phyloP scores from a whole-genome alignment of 176 grass and related monocot species.

The Carex cristatella region DNA sequence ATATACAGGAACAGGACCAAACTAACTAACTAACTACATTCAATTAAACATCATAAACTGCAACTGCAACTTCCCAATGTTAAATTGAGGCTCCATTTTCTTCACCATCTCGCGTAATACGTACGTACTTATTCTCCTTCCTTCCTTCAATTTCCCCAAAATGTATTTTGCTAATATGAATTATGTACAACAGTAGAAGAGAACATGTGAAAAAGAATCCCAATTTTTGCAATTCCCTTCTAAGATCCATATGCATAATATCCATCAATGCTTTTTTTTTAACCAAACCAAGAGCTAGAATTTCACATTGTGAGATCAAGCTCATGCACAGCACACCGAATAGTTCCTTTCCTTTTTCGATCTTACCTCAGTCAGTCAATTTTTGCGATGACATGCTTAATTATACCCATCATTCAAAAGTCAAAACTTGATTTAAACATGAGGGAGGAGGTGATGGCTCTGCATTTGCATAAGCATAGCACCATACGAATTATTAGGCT shows the following conservation, averaged over 20 bases:
- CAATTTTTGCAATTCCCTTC: constrained; percentile 1
- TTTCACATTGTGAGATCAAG: background rate
- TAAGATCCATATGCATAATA: constrained; percentile 16
- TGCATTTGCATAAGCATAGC: constrained; percentile 61
- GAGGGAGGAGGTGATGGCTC: constrained; percentile 53
- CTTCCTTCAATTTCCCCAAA: background rate
- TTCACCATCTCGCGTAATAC: constrained; percentile 1
- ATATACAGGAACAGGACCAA: constrained; percentile 23
- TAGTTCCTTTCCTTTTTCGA: background rate
- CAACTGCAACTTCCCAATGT: background rate
- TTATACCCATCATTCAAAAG: background rate
- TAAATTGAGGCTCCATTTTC: constrained; percentile 7
- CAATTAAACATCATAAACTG: constrained; percentile 9
- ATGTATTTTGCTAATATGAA: constrained; percentile 23
- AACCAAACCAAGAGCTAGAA: background rate
- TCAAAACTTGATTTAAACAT: constrained; percentile 33
- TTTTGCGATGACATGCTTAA: constrained; percentile 1
- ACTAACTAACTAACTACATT: constrained; percentile 22
- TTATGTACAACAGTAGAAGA: constrained; percentile 14
- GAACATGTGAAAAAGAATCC: constrained; percentile 20
- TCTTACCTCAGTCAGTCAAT: background rate
- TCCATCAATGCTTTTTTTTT: constrained; percentile 1
- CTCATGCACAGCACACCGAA: background rate
- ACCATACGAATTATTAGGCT: constrained; percentile 24
- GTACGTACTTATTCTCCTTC: constrained; percentile 5